Conservation (phyloP, 176 grass and related monocot species). For the Cenchrus americanus region DNA sequence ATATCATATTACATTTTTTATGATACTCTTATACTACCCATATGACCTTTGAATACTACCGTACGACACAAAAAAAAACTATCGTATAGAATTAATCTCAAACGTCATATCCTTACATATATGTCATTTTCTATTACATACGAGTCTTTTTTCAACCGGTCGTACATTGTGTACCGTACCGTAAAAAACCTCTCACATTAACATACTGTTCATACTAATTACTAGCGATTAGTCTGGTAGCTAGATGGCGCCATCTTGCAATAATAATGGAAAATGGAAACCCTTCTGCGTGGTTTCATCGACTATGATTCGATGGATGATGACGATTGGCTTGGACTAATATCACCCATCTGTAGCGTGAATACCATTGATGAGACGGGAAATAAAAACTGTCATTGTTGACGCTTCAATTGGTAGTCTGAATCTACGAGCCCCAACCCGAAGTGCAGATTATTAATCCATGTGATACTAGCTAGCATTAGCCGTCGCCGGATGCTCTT, state of each 20-base stretch:
- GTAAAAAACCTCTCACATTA: too few relatives aligned
- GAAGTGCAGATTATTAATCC: neutral
- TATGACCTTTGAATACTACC: too few relatives aligned
- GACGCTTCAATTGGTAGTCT: neutral
- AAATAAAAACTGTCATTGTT: neutral
- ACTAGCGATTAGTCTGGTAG: neutral
- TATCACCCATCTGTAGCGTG: neutral
- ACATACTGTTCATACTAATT: neutral
- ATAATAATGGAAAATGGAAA: neutral
- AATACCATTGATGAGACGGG: neutral
- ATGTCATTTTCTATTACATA: too few relatives aligned
- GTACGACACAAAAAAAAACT: too few relatives aligned
- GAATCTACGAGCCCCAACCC: neutral
- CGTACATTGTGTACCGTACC: too few relatives aligned
- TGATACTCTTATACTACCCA: too few relatives aligned
- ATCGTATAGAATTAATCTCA: too few relatives aligned
- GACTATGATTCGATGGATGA: neutral
- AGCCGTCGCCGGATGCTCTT: too few relatives aligned
- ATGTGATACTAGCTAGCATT: neutral
- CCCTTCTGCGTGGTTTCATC: neutral
- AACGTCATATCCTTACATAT: too few relatives aligned
- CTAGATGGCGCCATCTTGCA: neutral
- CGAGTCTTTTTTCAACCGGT: too few relatives aligned
- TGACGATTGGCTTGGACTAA: neutral
- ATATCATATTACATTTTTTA: too few relatives aligned